A percentile compares a stretch with the other conserved stretches of the same genome.
Evolutionary conservation across 305 asterid species (phyloP).

Genomic region (Ajuga reptans): DNA sequence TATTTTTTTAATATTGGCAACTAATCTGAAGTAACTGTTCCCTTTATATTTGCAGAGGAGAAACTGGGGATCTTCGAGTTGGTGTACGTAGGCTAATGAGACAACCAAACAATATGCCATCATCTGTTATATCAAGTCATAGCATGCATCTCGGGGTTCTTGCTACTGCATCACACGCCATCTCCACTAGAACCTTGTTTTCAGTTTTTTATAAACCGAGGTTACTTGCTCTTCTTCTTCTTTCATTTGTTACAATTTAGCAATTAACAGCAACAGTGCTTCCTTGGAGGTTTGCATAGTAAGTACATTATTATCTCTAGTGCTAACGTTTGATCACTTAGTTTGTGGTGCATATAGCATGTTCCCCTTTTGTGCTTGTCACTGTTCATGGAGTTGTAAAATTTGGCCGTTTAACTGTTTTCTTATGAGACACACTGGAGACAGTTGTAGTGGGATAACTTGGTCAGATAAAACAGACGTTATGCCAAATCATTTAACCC

Average conservation of each 20-base stretch:
- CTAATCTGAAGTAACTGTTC: constrained; percentile 10
- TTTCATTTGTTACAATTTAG: constrained; percentile 3
- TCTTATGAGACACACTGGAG: not conserved
- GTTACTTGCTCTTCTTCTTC: constrained; percentile 28
- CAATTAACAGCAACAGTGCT: not conserved
- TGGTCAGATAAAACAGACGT: not conserved
- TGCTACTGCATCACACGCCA: constrained; percentile 90
- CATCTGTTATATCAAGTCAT: constrained; percentile 89
- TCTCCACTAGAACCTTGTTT: constrained; percentile 63
- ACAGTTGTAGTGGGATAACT: not conserved
- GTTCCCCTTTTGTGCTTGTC: constrained; percentile 2
- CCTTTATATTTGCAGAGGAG: constrained; percentile 49
- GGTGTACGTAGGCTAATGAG: constrained; percentile 90
- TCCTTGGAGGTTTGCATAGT: not conserved
- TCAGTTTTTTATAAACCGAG: constrained; percentile 88
- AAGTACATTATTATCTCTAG: constrained; percentile 3
- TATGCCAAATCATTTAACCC: not conserved
- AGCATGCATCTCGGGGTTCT: constrained; percentile 95
- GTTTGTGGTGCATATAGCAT: not conserved
- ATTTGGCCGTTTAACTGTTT: not conserved
- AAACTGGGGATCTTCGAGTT: constrained; percentile 82
- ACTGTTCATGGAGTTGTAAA: not conserved
- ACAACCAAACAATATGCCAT: constrained; percentile 69
- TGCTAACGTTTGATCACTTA: not conserved
- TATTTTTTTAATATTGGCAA: constrained; percentile 7